Evolutionary conservation across 805 yeast genomes (phyloP), one percentile per base, ranked within the genome.

Genomic region (Candida pseudofarinosa): DNA sequence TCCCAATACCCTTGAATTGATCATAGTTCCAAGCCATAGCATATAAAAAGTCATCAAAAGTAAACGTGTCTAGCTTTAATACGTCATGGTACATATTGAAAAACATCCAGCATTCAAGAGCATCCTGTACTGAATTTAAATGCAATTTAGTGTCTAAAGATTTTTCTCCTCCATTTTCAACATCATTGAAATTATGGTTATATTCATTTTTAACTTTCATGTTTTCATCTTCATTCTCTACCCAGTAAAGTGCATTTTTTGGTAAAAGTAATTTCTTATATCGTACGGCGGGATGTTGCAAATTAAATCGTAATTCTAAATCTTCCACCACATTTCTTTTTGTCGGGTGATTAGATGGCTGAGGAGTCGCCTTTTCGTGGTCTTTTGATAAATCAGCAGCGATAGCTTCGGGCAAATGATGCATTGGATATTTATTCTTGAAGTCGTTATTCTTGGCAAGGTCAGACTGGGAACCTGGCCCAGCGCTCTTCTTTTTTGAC

Each of bases 41-140:
- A 42, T 78, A 77, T 5, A 83, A 56, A 53, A 78, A 85, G 50
- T 84, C 95, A 62, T 88, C 96, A 64, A 85, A 86, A 0, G 91
- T 82, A 52, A 86, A 82, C 0, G 84, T 76, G 53, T 83, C 88
- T n/a, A 88, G 62, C 4, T 74, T 56, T 26, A 88, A 64, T 0
- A 88, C 79, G 30, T 73, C 73, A 50, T 80, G 78, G 59, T 81
- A 88, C 39, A 85, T 73, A 57, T 86, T 86, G 20, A 87, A 60
- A 53, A 88, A 88, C 1, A 78, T 68, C 95, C 95, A 88, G 3
- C 76, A 59, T 52, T 86, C 90, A 18, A 88, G 56, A 0, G 83
- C 74, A 39, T 76, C 77, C 39, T 63, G 71, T 3, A 65, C 48
- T 4, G 55, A 30, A 3, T 37, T 31, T 2, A 63, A 38, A 12